A percentile compares a stretch with the other conserved stretches of the same genome.
Evolutionary conservation across 2,329 filamentous ascomycete genomes (phyloP).

Genomic region (Microcyclosporella mali): DNA sequence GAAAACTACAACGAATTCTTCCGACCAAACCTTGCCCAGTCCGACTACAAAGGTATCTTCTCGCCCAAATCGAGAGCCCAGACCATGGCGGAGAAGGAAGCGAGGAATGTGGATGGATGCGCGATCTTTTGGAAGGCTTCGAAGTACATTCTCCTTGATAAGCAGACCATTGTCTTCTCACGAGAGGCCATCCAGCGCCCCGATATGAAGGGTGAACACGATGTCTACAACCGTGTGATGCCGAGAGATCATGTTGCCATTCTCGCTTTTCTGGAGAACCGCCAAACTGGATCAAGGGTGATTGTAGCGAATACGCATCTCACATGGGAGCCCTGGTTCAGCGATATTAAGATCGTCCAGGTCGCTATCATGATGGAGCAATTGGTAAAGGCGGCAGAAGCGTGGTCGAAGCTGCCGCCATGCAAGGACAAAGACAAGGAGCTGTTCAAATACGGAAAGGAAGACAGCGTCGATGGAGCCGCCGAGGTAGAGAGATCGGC

Average conservation of each 20-base stretch:
- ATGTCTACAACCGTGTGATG: conserved; percentile 98
- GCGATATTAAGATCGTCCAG: conserved; percentile 94
- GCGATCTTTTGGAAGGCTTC: conserved; percentile 94
- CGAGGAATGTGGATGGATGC: conserved; percentile 87
- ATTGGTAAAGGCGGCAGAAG: conserved; percentile 76
- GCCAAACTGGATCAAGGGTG: conserved; percentile 78
- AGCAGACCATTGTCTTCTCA: conserved; percentile 87
- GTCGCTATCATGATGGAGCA: conserved; percentile 93
- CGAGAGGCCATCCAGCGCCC: conserved; percentile 88
- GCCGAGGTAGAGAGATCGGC: conserved; percentile 37
- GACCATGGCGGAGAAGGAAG: conserved; percentile 86
- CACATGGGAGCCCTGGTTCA: conserved; percentile 85
- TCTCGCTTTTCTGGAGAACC: conserved; percentile 86
- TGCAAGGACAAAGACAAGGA: conserved; percentile 66
- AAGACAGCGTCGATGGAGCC: conserved; percentile 45
- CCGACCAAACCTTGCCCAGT: conserved; percentile 73
- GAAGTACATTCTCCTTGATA: conserved; percentile 91
- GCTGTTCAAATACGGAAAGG: conserved; percentile 43
- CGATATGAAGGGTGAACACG: conserved; percentile 94
- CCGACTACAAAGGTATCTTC: conserved; percentile 90
- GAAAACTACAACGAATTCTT: conserved; percentile 91
- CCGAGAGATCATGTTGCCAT: conserved; percentile 95
- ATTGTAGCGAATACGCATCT: conserved; percentile 93
- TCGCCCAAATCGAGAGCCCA: conserved; percentile 85
- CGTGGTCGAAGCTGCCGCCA: conserved; percentile 71